These are phyloP conservation scores for Guyanaporus albipodus DNA, from an alignment of 768 basidiomycete genomes.

Conservation along the genomic window DNA sequence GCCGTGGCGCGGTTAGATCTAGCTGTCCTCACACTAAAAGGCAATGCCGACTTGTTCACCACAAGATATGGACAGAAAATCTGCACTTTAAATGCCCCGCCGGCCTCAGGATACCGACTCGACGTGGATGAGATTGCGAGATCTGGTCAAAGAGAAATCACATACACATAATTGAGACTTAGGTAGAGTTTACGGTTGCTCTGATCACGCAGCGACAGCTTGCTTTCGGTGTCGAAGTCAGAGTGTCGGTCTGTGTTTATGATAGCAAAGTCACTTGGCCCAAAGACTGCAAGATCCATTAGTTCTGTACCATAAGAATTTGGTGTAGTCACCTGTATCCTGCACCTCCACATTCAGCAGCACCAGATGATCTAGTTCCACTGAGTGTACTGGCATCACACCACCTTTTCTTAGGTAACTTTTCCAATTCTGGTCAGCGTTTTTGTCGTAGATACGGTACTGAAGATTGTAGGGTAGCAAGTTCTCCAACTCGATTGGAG, in stretches of 20 bases:
- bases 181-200: conserved; percentile 74
- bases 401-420: conserved; percentile 93
- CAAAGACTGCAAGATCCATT: conserved; percentile 56
- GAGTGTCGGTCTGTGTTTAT: conserved; percentile 92
- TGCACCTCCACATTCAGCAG: conserved; percentile 87
- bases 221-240: conserved; percentile 79
- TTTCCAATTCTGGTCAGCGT: conserved; percentile 90
- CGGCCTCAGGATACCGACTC: conserved; percentile 81
- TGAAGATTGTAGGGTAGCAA: conserved; percentile 90
- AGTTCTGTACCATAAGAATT: not conserved
- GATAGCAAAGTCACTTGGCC: conserved; percentile 94
- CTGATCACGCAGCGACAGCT: conserved; percentile 67
- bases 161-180: conserved; percentile 87
- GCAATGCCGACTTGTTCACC: conserved; percentile 87
- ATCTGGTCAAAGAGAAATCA: conserved; percentile 4
- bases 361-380: conserved; percentile 86
- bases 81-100: conserved; percentile 95
- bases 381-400: conserved; percentile 93
- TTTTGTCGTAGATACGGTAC: conserved; percentile 96
- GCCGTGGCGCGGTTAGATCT: conserved; percentile 59
- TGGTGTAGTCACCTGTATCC: conserved; percentile 66
- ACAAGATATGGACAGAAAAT: conserved; percentile 88
- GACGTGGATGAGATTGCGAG: conserved; percentile 5
- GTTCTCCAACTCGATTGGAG: conserved; percentile 95
- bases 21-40: conserved; percentile 68